Conservation (phyloP, 345 rosid genomes). For the Gossypium raimondii region DNA sequence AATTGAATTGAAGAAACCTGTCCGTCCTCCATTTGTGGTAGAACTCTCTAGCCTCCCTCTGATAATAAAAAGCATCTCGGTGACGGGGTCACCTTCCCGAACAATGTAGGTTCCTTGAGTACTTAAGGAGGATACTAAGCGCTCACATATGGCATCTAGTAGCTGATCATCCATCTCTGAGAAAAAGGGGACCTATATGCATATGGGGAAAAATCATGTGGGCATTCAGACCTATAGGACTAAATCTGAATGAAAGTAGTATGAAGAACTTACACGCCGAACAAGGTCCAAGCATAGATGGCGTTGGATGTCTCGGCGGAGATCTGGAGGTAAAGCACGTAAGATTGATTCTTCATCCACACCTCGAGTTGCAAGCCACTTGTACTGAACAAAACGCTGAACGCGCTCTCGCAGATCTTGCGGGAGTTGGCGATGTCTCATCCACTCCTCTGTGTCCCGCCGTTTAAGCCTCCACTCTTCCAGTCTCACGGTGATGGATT, state of each 20-base stretch:
- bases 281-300: constrained; percentile 83
- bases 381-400: constrained; percentile 55
- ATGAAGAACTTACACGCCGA: constrained; percentile 52
- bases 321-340: constrained; percentile 60
- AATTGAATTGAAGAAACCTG: constrained; percentile 59
- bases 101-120: constrained; percentile 56
- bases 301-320: constrained; percentile 66
- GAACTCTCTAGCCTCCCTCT: constrained; percentile 59
- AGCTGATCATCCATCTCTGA: constrained; percentile 65
- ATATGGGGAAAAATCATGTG: neutral
- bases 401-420: constrained; percentile 45
- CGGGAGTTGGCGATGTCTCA: constrained; percentile 65
- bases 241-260: neutral
- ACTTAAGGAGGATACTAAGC: constrained; percentile 46
- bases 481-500: constrained; percentile 63
- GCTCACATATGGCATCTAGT: constrained; percentile 67
- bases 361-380: constrained; percentile 75
- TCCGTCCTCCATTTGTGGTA: constrained; percentile 61
- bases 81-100: constrained; percentile 61
- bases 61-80: constrained; percentile 57
- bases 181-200: constrained; percentile 50
- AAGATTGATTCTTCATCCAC: constrained; percentile 71
- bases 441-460: constrained; percentile 74
- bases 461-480: constrained; percentile 74
- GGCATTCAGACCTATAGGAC: neutral